phyloP scores from a whole-genome alignment of 2,329 filamentous ascomycete genomes.

The Fusarium camptoceras region DNA sequence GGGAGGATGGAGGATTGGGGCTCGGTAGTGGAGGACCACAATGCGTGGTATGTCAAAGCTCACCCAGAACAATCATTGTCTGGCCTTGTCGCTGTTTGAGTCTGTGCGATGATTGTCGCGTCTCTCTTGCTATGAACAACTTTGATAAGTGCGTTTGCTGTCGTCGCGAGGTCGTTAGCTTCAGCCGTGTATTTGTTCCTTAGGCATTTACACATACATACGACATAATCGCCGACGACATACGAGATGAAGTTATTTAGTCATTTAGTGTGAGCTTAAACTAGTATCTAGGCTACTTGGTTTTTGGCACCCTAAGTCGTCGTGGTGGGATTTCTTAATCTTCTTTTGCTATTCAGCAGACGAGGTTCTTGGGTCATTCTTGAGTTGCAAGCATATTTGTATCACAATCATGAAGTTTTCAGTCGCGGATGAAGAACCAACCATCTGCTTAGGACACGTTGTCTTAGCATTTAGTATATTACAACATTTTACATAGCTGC shows the following conservation, averaged over 20 bases:
- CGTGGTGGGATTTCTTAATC: neutral
- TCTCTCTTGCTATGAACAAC: conserved; percentile 95
- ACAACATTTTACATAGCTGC: conserved; percentile 78
- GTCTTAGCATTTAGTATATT: conserved; percentile 29
- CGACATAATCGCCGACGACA: neutral
- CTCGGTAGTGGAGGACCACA: conserved; percentile 79
- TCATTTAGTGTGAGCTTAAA: neutral
- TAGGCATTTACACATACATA: conserved; percentile 6
- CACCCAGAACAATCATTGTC: conserved; percentile 88
- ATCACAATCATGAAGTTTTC: neutral
- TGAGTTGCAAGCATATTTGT: conserved; percentile 28
- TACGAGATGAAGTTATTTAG: neutral
- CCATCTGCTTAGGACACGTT: conserved; percentile 15
- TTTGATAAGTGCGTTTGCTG: conserved; percentile 98
- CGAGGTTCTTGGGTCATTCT: neutral
- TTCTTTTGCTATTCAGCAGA: conserved; percentile 6
- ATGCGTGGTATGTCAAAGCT: conserved; percentile 92
- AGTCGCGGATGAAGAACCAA: conserved; percentile 9
- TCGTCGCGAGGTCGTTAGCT: conserved; percentile 86
- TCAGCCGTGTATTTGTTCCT: conserved; percentile 91
- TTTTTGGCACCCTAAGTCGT: neutral
- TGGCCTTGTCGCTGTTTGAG: conserved; percentile 97
- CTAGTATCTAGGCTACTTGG: neutral
- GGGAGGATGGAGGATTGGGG: conserved; percentile 78
- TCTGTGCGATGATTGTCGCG: conserved; percentile 93